Conservation (phyloP, 2,329 filamentous ascomycete genomes). For the Magnaporthales sp. region DNA sequence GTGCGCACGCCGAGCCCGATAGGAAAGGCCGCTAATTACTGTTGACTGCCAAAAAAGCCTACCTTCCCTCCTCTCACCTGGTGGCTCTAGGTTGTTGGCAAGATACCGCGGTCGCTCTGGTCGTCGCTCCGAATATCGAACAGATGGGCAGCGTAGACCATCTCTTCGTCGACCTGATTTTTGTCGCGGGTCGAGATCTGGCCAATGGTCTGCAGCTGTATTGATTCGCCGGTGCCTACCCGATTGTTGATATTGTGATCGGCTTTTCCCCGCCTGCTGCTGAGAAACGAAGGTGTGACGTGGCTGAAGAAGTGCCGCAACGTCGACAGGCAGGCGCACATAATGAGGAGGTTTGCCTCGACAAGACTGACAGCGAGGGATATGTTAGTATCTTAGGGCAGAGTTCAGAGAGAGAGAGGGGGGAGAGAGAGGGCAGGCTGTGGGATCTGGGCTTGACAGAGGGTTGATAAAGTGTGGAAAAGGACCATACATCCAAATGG, state of each 20-base stretch:
- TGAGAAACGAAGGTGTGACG: background rate
- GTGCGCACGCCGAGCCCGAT: too few species aligned
- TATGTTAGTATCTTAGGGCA: background rate
- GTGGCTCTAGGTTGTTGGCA: too few species aligned
- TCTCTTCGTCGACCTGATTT: too few species aligned
- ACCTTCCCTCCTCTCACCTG: too few species aligned
- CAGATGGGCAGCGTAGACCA: too few species aligned
- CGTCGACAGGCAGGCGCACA: constrained; percentile 6
- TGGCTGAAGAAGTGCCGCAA: constrained; percentile 5
- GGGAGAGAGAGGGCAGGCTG: too few species aligned
- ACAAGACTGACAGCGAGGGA: background rate
- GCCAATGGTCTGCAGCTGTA: too few species aligned
- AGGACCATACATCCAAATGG: constrained; percentile 1
- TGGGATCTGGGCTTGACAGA: background rate
- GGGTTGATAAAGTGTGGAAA: background rate
- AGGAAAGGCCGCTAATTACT: too few species aligned
- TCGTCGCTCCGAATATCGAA: too few species aligned
- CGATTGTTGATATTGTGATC: background rate
- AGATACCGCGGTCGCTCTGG: too few species aligned
- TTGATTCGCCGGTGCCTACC: background rate
- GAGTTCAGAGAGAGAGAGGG: background rate
- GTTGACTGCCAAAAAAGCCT: too few species aligned
- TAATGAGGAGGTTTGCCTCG: constrained; percentile 6
- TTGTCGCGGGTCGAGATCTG: too few species aligned
- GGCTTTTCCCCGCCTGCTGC: background rate